Evolutionary conservation across 768 basidiomycete genomes (phyloP), one percentile per base, ranked within the genome.

Genomic region (Rossbeevera mucosa): DNA sequence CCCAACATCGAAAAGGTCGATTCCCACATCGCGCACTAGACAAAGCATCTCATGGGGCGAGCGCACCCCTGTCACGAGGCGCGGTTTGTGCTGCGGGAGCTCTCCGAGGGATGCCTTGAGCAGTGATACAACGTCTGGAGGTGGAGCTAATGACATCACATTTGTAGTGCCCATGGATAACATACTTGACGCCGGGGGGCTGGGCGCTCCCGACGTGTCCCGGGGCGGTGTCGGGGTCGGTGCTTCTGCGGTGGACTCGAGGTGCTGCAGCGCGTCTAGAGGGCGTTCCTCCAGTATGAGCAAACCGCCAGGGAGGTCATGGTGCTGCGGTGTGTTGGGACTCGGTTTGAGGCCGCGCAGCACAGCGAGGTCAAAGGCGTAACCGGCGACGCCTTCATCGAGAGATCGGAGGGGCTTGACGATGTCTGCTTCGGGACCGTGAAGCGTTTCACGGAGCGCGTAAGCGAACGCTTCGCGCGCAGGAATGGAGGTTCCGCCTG

Each of bases 21-120:
- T 62, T 0, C 92, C 91, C 2, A 85, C 73, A 40, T 79, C 72
- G 2, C 71, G 68, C 26, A 93, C 75, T 24, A 91, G 76, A 8
- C 68, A 69, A 3, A 94, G 80, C 13, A 91, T 80, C 48, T 90
- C 86, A 53, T 92, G 92, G 2, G 91, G 92, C 0, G 83, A 82
- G 4, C 62, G 58, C 0, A 75, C 63, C 1, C 76, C 75, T 31
- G 81, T 82, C 25, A 80, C 76, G 13, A 91, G 60, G 22, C 92
- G 86, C 2, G 77, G 78, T 67, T 93, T 93, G 7, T 58, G 42
- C 2, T 59, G 20, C 0, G 86, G 75, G 2, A 91, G 74, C 0
- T 74, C 59, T 0, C 44, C 51, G 8, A 94, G 76, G 11, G 91
- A 94, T 2, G 83, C 70, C 29, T 72, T 68, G 12, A 92, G 59